Percentiles rank a stretch among this genome's conserved stretches.
These are phyloP conservation scores for Alternaria novae-zelandiae DNA, from an alignment of 2,329 filamentous ascomycete species.

Conservation along the genomic window DNA sequence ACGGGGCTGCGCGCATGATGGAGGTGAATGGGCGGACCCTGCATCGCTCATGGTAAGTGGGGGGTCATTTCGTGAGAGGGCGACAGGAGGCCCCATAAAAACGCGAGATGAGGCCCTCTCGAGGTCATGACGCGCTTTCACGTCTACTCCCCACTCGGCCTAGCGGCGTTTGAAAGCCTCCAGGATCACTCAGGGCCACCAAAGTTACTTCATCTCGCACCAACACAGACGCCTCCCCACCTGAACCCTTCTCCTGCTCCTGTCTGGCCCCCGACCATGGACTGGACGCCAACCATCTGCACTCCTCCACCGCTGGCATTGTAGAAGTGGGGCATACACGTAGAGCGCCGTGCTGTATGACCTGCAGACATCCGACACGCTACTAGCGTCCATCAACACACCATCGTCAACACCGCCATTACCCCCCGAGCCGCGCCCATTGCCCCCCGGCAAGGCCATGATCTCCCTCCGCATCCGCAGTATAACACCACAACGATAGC, in stretches of 20 bases:
- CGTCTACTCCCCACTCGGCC: constrained; percentile 16
- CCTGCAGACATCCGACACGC: constrained; percentile 14
- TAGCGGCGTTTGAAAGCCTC: constrained; percentile 14
- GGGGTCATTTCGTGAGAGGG: constrained; percentile 20
- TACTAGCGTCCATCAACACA: constrained; percentile 26
- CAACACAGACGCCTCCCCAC: constrained; percentile 17
- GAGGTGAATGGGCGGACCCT: constrained; percentile 19
- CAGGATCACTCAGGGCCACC: constrained; percentile 23
- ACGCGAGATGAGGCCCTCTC: constrained; percentile 15
- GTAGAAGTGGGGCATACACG: constrained; percentile 19
- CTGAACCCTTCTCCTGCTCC: constrained; percentile 17
- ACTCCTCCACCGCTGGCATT: constrained; percentile 15
- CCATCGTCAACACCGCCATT: constrained; percentile 27
- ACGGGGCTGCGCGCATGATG: constrained; percentile 14
- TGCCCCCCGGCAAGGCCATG: constrained; percentile 40
- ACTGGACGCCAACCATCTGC: constrained; percentile 9
- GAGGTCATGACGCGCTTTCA: constrained; percentile 29
- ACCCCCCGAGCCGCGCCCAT: constrained; percentile 33
- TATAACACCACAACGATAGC: constrained; percentile 19
- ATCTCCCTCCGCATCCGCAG: constrained; percentile 23
- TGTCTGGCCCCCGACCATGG: constrained; percentile 27
- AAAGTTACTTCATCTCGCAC: constrained; percentile 23
- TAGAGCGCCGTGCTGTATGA: constrained; percentile 22
- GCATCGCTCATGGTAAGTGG: constrained; percentile 33
- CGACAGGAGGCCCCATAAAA: constrained; percentile 13